Percentiles rank a stretch among this genome's conserved stretches.
phyloP scores from a whole-genome alignment of 2,329 filamentous ascomycete genomes.

The Aphanoascus verrucosus region DNA sequence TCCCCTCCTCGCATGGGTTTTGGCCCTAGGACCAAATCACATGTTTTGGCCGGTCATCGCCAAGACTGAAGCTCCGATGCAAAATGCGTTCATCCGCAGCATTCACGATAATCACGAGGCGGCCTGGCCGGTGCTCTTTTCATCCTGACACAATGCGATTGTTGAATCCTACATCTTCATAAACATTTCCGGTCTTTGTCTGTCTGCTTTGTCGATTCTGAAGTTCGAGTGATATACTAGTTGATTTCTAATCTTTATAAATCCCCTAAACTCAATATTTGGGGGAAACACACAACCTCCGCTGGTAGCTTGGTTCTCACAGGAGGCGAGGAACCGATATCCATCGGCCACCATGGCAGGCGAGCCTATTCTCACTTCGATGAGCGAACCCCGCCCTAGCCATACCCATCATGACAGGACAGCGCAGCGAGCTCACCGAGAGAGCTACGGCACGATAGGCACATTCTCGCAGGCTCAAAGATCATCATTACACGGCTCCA shows the following conservation, averaged over 20 bases:
- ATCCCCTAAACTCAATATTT: background rate
- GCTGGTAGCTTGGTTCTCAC: slow-evolving; percentile 4
- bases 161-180: too few relatives aligned
- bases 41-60: background rate
- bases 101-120: too few relatives aligned
- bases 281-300: background rate
- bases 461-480: background rate
- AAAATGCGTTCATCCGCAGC: too few relatives aligned
- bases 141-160: too few relatives aligned
- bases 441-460: slow-evolving; percentile 1
- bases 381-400: background rate
- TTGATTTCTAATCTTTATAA: background rate
- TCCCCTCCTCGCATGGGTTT: background rate
- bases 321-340: background rate
- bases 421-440: background rate
- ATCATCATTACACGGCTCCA: background rate
- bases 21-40: background rate
- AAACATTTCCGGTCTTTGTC: background rate
- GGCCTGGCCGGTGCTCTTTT: too few relatives aligned
- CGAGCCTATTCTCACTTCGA: background rate
- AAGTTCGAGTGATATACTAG: background rate
- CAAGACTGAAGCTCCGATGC: background rate
- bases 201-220: background rate
- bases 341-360: slow-evolving; percentile 1
- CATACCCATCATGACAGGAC: background rate